These are phyloP conservation scores for Ophiostoma triangulosporum DNA, from an alignment of 2,329 filamentous ascomycete genomes.

Conservation along the genomic window DNA sequence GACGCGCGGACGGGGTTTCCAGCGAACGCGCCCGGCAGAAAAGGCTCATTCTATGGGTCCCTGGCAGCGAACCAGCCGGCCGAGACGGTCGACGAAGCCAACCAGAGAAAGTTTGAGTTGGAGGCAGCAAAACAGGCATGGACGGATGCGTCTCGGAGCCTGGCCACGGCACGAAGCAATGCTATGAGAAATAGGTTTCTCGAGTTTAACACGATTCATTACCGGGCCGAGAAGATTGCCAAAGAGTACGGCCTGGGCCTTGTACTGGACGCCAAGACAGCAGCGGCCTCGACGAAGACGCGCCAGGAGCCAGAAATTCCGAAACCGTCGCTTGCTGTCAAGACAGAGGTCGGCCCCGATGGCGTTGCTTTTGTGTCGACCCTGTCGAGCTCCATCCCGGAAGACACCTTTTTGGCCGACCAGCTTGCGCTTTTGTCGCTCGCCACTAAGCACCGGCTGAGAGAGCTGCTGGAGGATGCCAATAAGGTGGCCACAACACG, in stretches of 20 bases:
- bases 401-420: constrained; percentile 64
- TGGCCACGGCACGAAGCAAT: constrained; percentile 47
- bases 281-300: constrained; percentile 31
- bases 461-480: constrained; percentile 65
- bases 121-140: constrained; percentile 53
- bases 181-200: constrained; percentile 66
- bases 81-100: constrained; percentile 28
- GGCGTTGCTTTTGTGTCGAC: constrained; percentile 47
- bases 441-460: constrained; percentile 65
- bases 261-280: constrained; percentile 41
- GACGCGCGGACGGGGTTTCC: constrained; percentile 40
- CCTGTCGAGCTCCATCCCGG: constrained; percentile 56
- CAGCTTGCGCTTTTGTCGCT: constrained; percentile 74
- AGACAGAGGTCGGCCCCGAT: constrained; percentile 45
- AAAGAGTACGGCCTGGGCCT: constrained; percentile 42
- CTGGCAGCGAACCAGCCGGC: constrained; percentile 52
- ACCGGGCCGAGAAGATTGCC: constrained; percentile 43
- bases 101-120: constrained; percentile 52
- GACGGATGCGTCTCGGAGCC: constrained; percentile 47
- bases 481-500: constrained; percentile 56
- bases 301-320: constrained; percentile 35
- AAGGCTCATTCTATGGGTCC: constrained; percentile 48
- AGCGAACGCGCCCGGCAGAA: constrained; percentile 40
- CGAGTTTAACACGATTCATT: constrained; percentile 46
- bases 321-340: constrained; percentile 38